Percentiles rank a stretch among this genome's conserved stretches.
Conservation (phyloP, 768 basidiomycete species). For the Leucogyrophana mollusca region DNA sequence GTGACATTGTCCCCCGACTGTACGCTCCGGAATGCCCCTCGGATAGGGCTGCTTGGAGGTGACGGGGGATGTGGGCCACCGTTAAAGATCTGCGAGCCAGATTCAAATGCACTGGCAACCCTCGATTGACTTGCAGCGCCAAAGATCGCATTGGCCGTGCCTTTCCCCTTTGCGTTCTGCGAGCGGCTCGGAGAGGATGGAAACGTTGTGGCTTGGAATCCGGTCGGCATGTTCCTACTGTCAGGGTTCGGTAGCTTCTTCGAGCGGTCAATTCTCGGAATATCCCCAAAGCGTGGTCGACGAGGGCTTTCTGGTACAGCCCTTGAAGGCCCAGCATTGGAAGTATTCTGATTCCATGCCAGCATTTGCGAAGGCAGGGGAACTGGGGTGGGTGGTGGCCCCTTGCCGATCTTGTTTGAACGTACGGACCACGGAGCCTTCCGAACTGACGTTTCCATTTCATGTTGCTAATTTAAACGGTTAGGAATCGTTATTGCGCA, state of each 20-base stretch:
- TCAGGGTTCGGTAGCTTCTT: conserved; percentile 13
- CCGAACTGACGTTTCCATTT: conserved; percentile 55
- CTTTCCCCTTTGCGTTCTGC: conserved; percentile 21
- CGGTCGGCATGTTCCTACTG: conserved; percentile 20
- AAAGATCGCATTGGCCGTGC: conserved; percentile 4
- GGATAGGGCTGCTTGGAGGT: conserved; percentile 23
- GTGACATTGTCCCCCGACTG: conserved; percentile 19
- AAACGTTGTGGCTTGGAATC: conserved; percentile 17
- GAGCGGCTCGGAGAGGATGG: conserved; percentile 12
- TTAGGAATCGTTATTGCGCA: conserved; percentile 4
- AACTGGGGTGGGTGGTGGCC: conserved; percentile 40
- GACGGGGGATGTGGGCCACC: conserved; percentile 4
- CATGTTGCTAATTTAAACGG: conserved; percentile 54
- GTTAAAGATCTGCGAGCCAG: conserved; percentile 1
- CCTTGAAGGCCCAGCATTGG: conserved; percentile 25
- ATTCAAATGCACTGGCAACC: neutral
- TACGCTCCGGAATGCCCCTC: conserved; percentile 5
- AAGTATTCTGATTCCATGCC: conserved; percentile 28
- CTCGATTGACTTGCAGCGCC: neutral
- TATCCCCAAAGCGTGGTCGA: conserved; percentile 32
- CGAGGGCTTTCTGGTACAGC: conserved; percentile 36
- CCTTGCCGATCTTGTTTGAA: conserved; percentile 36
- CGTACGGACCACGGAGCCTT: conserved; percentile 48
- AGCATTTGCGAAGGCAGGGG: conserved; percentile 39
- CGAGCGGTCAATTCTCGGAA: conserved; percentile 20